Evolutionary conservation across 2,329 filamentous ascomycete species (phyloP), one percentile per base, ranked within the genome.

Genomic region (Scytalidium sp.): DNA sequence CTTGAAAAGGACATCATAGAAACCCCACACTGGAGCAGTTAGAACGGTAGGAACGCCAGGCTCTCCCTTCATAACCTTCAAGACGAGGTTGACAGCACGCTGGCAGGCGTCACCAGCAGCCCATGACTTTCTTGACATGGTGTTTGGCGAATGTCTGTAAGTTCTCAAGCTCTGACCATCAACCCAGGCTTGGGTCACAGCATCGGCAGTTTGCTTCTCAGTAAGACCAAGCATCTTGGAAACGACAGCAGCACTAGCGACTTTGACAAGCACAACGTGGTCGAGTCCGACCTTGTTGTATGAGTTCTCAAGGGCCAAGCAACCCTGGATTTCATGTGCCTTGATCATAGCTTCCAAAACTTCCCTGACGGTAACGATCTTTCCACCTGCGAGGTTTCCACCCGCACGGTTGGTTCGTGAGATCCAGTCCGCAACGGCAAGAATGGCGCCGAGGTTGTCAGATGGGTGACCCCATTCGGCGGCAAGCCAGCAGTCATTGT

Each of bases 91-190:
- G 60, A 97, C 92, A 52, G 92, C 91, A 60, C 90, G 87, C 75
- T 97, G 90, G 79, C 94, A 99, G 57, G 94, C 94, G 67, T 99
- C 94, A 74, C 94, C 94, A 56, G 94, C 94, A 64, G 94, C 94
- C 94, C 94, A 99, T 15, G 92, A 97, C 81, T 99, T 99, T 68
- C 94, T 85, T 52, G 92, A 97, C 94, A 99, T 99, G 78, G 94
- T 97, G 80, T 99, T 99, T 64, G 94, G 94, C 45, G 90, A 84
- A 78, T 99, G 94, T 63, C 94, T 84, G 83, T 99, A 99, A 54
- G 94, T 99, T 60, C 94, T 88, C 76, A 99, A 81, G 67, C 85
- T 88, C 78, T 97, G 93, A 50, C 94, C 94, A 68, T 99, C 94
- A 56, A 96, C 91, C 88, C 92, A 99, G 50, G 94, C 94, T 74